Base-by-base conservation (phyloP, 2,329 filamentous ascomycete genomes). In the Peltaster fructicola region DNA sequence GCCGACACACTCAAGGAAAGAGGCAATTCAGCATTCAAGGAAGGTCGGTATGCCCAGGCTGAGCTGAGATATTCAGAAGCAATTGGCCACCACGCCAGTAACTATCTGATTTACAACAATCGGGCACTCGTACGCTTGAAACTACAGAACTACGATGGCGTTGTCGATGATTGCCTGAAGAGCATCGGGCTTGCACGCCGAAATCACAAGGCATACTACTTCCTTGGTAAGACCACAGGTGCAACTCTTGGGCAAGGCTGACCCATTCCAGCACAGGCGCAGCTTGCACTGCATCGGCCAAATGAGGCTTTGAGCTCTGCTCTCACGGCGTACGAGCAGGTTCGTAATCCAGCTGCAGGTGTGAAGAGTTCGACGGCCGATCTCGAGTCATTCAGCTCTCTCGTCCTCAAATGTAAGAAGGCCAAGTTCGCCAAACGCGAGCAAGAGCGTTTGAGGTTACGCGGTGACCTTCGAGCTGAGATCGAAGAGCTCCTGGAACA, bases 51-150 rank as follows among this genome's bases (percentile, higher is more conserved):
- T 43, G 48, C 53, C 4, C 60, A 54, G 13, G 78, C 78, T 17
- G 75, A 81, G 34, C 60, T n/a, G n/a, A n/a, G n/a, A n/a, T n/a
- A n/a, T n/a, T n/a, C n/a, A n/a, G n/a, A n/a, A n/a, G n/a, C n/a
- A n/a, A n/a, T n/a, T n/a, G n/a, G n/a, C n/a, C n/a, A n/a, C n/a
- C n/a, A n/a, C n/a, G 65, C 77, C 4, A 64, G 59, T 27, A 88
- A 91, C 45, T 68, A 76, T 2, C 61, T 75, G 15, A 65, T 92
- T 24, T 93, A 82, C 54, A 85, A 81, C 18, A 95, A 93, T 54
- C 78, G 84, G 26, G 79, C 82, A 25, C 76, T 92, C 54, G 72
- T 76, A 3, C 69, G 82, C 19, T 60, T 88, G 30, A 78, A 76
- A 52, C 64, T 91, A 12, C 55, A 63, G 31, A 60, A 69, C 39